Conservation (phyloP, 2,329 filamentous ascomycete genomes). For the Colletotrichum scovillei region DNA sequence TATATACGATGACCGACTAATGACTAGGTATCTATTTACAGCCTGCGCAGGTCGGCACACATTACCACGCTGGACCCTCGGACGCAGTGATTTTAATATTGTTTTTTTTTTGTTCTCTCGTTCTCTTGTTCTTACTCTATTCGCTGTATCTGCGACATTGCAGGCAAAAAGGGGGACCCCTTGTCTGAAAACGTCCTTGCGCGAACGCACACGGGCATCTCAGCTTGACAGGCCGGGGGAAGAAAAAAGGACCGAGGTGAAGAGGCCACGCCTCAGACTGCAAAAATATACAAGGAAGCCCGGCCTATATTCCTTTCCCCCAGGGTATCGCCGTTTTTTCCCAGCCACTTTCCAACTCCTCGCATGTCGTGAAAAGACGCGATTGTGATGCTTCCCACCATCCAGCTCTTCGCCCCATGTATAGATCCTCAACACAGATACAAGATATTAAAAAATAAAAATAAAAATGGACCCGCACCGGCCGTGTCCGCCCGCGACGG, state of each 20-base stretch:
- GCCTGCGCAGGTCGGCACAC: constrained; percentile 31
- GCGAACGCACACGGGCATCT: constrained; percentile 1
- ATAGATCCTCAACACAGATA: constrained; percentile 31
- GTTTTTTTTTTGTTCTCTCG: constrained; percentile 2
- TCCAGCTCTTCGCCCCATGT: constrained; percentile 16
- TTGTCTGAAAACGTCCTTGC: not conserved
- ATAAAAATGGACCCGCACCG: constrained; percentile 5
- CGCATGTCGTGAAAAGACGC: constrained; percentile 20
- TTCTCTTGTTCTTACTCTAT: constrained; percentile 28
- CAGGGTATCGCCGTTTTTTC: constrained; percentile 26
- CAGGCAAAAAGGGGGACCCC: constrained; percentile 22
- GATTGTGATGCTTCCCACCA: constrained; percentile 5
- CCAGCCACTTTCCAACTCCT: constrained; percentile 26
- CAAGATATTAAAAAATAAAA: constrained; percentile 33
- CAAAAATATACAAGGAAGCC: constrained; percentile 33
- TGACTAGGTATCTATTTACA: constrained; percentile 30
- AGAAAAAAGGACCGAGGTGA: constrained; percentile 6
- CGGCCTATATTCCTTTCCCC: constrained; percentile 7
- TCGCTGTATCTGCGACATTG: constrained; percentile 28
- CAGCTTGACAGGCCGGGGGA: constrained; percentile 28
- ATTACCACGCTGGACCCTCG: constrained; percentile 16
- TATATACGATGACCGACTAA: constrained; percentile 27
- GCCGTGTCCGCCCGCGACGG: not conserved
- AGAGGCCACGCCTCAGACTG: constrained; percentile 6
- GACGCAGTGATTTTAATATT: constrained; percentile 29